Evolutionary conservation across 2,329 filamentous ascomycete species (phyloP).

Genomic region (Herpotrichia juniperi): DNA sequence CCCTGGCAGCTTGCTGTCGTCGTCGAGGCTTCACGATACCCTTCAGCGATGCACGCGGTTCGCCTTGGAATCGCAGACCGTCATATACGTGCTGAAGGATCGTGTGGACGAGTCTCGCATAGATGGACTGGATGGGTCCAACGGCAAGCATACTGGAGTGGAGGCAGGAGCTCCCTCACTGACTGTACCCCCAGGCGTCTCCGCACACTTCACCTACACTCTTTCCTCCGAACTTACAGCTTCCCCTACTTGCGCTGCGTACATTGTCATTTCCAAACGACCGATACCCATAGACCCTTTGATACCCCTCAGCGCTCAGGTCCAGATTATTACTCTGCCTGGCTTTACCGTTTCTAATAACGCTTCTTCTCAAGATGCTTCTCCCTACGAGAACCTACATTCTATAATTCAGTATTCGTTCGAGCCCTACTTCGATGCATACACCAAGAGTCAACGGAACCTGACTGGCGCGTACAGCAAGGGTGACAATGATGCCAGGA

Average conservation of each 20-base stretch:
- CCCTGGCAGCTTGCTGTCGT: conserved; percentile 81
- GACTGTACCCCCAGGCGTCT: conserved; percentile 51
- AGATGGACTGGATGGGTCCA: conserved; percentile 37
- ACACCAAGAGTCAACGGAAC: conserved; percentile 69
- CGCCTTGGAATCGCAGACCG: conserved; percentile 83
- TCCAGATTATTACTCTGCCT: conserved; percentile 91
- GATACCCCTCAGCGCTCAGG: conserved; percentile 82
- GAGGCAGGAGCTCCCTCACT: conserved; percentile 18
- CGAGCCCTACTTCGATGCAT: conserved; percentile 96
- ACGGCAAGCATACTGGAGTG: conserved; percentile 31
- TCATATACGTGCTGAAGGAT: conserved; percentile 91
- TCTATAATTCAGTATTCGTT: conserved; percentile 89
- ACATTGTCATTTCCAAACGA: conserved; percentile 88
- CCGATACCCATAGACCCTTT: conserved; percentile 84
- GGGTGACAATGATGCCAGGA: conserved; percentile 87
- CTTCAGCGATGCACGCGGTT: conserved; percentile 87
- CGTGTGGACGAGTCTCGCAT: conserved; percentile 55
- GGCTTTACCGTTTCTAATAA: conserved; percentile 74
- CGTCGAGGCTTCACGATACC: conserved; percentile 75
- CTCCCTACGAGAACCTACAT: conserved; percentile 91
- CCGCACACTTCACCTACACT: conserved; percentile 70
- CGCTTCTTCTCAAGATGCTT: conserved; percentile 74
- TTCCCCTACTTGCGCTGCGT: conserved; percentile 79
- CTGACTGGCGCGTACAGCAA: conserved; percentile 65
- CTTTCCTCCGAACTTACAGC: conserved; percentile 83